Conservation (phyloP, 306 rosid genomes). For the Purshia tridentata region DNA sequence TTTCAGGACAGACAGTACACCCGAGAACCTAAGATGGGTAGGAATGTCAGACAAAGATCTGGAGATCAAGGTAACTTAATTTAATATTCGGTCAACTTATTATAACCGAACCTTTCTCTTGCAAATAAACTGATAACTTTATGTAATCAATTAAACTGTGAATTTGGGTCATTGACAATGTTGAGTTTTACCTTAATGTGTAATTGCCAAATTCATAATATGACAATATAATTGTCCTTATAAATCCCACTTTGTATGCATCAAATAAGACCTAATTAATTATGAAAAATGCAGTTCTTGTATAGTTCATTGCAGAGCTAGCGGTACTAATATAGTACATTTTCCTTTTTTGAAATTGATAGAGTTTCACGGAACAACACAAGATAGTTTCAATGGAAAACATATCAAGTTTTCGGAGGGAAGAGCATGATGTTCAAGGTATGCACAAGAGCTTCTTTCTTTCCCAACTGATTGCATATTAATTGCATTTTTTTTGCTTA, state of each 20-base stretch:
- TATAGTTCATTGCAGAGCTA: too few relatives aligned
- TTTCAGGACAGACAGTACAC: constrained; percentile 45
- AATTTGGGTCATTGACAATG: too few relatives aligned
- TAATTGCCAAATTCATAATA: too few relatives aligned
- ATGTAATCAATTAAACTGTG: too few relatives aligned
- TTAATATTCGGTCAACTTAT: too few relatives aligned
- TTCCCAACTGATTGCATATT: not conserved
- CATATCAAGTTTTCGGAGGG: constrained; percentile 53
- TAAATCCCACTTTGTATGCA: not conserved
- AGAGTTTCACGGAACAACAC: constrained; percentile 71
- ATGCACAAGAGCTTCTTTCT: not conserved
- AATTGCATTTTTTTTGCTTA: too few relatives aligned
- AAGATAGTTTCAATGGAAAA: constrained; percentile 66
- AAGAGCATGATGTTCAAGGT: constrained; percentile 54
- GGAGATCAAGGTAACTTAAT: constrained; percentile 53
- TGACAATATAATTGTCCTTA: too few relatives aligned
- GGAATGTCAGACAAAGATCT: constrained; percentile 68
- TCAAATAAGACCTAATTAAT: not conserved
- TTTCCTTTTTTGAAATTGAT: constrained; percentile 18
- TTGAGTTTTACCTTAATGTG: too few relatives aligned
- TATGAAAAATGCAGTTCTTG: not conserved
- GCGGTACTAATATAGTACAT: not conserved
- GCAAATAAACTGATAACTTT: too few relatives aligned
- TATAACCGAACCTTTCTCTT: too few relatives aligned
- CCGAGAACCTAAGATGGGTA: constrained; percentile 85